phyloP scores from a whole-genome alignment of 23 red algal species.

The Gracilariopsis chorda region DNA sequence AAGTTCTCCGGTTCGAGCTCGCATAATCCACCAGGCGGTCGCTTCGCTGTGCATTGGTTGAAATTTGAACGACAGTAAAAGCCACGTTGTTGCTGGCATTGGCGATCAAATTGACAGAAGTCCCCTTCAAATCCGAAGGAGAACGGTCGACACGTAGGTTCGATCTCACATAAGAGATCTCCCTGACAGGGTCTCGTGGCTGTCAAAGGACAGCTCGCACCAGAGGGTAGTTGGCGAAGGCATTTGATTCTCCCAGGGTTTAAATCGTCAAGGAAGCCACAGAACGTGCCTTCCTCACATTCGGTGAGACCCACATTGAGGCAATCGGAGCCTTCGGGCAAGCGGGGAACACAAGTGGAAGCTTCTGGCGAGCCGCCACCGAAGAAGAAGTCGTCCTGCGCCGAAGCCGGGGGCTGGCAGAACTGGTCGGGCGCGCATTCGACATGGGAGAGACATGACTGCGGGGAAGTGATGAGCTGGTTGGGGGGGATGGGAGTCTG shows the following conservation, averaged over 20 bases:
- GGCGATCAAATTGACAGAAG: not conserved
- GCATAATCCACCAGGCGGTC: not conserved
- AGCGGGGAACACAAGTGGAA: not conserved
- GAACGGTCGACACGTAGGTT: not conserved
- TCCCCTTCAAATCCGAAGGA: not conserved
- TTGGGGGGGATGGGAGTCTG: no score
- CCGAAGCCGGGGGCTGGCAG: not conserved
- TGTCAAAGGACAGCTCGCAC: not conserved
- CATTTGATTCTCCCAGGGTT: not conserved
- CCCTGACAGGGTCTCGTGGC: not conserved
- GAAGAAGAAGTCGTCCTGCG: not conserved
- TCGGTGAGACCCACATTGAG: not conserved
- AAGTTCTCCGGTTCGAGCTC: not conserved
- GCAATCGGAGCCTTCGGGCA: not conserved
- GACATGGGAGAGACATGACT: not conserved
- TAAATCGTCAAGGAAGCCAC: not conserved
- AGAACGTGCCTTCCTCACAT: not conserved
- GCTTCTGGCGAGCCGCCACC: not conserved
- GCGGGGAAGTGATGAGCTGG: not conserved
- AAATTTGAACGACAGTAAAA: not conserved
- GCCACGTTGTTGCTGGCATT: not conserved
- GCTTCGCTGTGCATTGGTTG: not conserved
- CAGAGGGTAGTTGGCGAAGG: not conserved
- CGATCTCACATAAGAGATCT: not conserved
- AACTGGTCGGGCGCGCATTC: not conserved